phyloP scores from a whole-genome alignment of 2,329 filamentous ascomycete genomes.

The Hypocreales sp. region DNA sequence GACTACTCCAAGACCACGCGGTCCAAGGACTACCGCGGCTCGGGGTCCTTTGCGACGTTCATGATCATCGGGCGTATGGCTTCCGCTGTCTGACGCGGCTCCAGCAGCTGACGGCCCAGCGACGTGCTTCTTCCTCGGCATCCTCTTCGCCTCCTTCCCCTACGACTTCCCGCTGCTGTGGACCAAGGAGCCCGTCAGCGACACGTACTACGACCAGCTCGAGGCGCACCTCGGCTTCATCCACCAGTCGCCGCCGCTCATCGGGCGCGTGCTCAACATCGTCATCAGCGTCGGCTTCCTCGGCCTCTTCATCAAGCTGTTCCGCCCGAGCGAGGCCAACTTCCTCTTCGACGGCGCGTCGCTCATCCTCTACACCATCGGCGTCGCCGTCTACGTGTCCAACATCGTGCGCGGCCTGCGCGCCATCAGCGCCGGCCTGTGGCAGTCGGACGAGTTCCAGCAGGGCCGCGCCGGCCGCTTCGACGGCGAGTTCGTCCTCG shows the following conservation, averaged over 20 bases:
- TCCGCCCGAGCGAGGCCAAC: conserved; percentile 85
- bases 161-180: conserved; percentile 90
- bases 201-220: conserved; percentile 65
- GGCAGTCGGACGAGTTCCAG: conserved; percentile 25
- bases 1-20: conserved; percentile 42
- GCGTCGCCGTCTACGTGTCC: conserved; percentile 81
- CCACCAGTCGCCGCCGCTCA: conserved; percentile 80
- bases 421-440: conserved; percentile 61
- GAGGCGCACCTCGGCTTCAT: conserved; percentile 85
- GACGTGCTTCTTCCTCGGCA: conserved; percentile 93
- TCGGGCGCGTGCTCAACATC: conserved; percentile 87
- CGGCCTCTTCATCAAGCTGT: conserved; percentile 88
- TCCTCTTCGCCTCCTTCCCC: conserved; percentile 90
- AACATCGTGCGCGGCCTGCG: conserved; percentile 94
- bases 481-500: conserved; percentile 52
- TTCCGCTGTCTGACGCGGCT: conserved; percentile 3
- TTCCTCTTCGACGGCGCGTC: conserved; percentile 84
- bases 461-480: conserved; percentile 22
- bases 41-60: conserved; percentile 80
- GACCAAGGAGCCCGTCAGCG: conserved; percentile 48
- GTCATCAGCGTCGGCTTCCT: conserved; percentile 75
- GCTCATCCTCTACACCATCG: conserved; percentile 70
- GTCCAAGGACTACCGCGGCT: conserved; percentile 41
- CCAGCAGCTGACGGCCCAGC: no score
- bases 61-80: conserved; percentile 90